These are phyloP conservation scores for Populus simonii DNA, from an alignment of 345 rosid species.

Conservation along the genomic window DNA sequence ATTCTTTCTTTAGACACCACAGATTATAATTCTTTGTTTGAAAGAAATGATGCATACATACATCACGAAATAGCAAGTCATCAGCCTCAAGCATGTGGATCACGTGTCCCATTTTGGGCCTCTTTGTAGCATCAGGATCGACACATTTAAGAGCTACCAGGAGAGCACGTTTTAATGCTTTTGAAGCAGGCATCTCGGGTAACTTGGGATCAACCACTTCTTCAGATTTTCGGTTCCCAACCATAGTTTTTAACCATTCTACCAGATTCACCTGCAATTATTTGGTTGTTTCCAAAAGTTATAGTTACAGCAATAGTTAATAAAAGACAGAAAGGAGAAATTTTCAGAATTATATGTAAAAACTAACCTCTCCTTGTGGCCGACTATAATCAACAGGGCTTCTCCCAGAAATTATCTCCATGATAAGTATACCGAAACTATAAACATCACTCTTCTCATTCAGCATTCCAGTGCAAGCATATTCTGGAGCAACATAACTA, in stretches of 20 bases:
- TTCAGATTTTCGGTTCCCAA: conserved; percentile 80
- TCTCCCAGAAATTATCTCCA: conserved; percentile 92
- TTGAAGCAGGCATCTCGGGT: conserved; percentile 76
- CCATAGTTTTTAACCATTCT: conserved; percentile 89
- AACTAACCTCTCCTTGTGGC: conserved; percentile 79
- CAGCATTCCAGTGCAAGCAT: conserved; percentile 97
- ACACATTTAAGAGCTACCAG: conserved; percentile 89
- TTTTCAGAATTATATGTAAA: neutral
- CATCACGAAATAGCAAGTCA: conserved; percentile 74
- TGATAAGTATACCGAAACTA: conserved; percentile 86
- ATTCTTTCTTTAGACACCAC: neutral
- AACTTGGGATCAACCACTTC: conserved; percentile 88
- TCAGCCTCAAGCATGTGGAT: conserved; percentile 99
- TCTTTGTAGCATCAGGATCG: conserved; percentile 90
- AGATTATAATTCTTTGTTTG: neutral
- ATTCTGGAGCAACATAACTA: conserved; percentile 95
- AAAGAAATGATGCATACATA: conserved; percentile 47
- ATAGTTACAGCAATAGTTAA: conserved; percentile 8
- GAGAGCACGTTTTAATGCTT: conserved; percentile 79
- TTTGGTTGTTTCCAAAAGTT: conserved; percentile 11
- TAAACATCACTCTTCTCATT: conserved; percentile 91
- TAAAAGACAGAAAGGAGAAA: neutral
- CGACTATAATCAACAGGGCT: conserved; percentile 86
- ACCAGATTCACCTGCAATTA: conserved; percentile 78
- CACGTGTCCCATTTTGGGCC: conserved; percentile 96